Evolutionary conservation across 75 land plant species (phyloP).

Genomic region (Cryptomeria japonica): DNA sequence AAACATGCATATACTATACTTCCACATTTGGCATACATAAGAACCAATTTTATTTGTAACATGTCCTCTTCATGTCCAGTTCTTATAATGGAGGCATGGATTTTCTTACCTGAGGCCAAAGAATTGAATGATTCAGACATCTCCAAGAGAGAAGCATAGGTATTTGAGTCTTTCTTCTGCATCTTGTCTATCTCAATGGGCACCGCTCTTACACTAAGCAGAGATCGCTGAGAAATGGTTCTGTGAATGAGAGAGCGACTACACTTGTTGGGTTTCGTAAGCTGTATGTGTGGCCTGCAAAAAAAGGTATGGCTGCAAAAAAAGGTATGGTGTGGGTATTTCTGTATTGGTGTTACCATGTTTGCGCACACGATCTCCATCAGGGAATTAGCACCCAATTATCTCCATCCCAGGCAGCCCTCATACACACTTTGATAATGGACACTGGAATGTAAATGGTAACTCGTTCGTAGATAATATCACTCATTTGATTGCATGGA

Average conservation of each 20-base stretch:
- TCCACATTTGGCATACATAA: constrained; percentile 23
- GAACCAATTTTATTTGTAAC: neutral
- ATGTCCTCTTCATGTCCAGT: constrained; percentile 9
- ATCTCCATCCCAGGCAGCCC: too few species aligned
- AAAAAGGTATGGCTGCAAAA: neutral
- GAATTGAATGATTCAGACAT: constrained; percentile 12
- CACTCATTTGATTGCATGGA: too few species aligned
- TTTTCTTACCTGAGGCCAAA: constrained; percentile 19
- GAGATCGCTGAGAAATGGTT: neutral
- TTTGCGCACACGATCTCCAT: neutral
- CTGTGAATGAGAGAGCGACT: neutral
- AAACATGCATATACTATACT: constrained; percentile 5
- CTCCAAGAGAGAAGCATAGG: constrained; percentile 19
- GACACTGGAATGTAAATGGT: too few species aligned
- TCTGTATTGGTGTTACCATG: neutral
- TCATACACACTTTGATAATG: too few species aligned
- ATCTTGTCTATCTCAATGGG: neutral
- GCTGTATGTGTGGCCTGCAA: neutral
- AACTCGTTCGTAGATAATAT: too few species aligned
- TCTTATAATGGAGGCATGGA: constrained; percentile 12
- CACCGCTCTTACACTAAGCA: neutral
- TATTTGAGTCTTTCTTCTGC: neutral
- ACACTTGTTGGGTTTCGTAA: neutral
- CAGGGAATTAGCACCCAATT: too few species aligned
- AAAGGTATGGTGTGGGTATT: neutral